Percentiles rank a stretch among this genome's conserved stretches.
These are phyloP conservation scores for Xylaria sp. DNA, from an alignment of 495 filamentous ascomycete species.

Conservation along the genomic window DNA sequence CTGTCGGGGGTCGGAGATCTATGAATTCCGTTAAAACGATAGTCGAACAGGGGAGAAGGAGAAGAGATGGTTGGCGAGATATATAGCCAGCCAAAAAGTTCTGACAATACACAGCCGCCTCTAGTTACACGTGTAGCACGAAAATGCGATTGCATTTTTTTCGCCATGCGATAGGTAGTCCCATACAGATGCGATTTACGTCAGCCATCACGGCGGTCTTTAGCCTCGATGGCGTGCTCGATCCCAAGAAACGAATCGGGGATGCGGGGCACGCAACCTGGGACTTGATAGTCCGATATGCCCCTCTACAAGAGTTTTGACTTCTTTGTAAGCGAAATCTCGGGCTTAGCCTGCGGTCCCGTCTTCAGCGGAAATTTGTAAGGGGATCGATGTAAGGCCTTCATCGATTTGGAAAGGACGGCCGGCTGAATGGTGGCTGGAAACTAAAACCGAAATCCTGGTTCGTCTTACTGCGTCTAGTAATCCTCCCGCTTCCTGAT, in stretches of 20 bases:
- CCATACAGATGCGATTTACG: conserved; percentile 29
- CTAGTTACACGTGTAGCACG: conserved; percentile 11
- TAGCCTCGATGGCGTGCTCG: conserved; percentile 59
- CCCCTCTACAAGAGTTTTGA: conserved; percentile 3
- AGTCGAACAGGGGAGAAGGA: background rate
- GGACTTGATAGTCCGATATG: background rate
- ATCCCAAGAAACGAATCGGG: conserved; percentile 29
- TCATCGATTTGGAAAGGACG: conserved; percentile 22
- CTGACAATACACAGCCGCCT: background rate
- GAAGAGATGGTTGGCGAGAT: background rate
- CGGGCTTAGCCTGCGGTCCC: background rate
- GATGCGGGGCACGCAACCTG: conserved; percentile 14
- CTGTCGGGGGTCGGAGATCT: background rate
- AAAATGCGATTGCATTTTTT: conserved; percentile 1
- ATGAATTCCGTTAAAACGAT: background rate
- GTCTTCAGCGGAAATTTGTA: background rate
- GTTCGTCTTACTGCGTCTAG: conserved; percentile 12
- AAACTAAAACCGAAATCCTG: background rate
- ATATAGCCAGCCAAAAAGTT: background rate
- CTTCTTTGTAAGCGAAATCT: background rate
- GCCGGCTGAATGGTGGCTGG: conserved; percentile 14
- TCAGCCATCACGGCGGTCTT: conserved; percentile 28
- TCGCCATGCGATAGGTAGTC: conserved; percentile 4
- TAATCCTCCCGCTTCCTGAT: conserved; percentile 20
- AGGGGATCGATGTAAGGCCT: background rate